Conservation (phyloP, 2,329 filamentous ascomycete genomes). For the Aspergillus pseudoterreus region DNA sequence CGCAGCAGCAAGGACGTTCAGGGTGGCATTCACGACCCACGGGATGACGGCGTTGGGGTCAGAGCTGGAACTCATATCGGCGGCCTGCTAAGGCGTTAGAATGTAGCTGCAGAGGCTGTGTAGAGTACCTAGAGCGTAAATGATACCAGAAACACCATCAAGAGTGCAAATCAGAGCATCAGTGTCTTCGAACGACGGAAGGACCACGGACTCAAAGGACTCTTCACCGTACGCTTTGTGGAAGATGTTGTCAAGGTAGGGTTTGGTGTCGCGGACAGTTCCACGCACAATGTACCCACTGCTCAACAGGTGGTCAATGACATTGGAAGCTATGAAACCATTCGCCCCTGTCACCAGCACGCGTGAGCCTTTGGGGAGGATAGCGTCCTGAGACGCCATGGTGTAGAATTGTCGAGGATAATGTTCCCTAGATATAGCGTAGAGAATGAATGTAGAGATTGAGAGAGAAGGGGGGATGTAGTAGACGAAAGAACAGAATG, state of each 20-base stretch:
- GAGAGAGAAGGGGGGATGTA: too few species aligned
- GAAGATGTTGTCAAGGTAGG: slow-evolving; percentile 31
- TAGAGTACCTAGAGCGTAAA: neutral
- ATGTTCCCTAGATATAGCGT: too few species aligned
- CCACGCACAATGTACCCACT: slow-evolving; percentile 43
- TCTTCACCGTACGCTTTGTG: slow-evolving; percentile 12
- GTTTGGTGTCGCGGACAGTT: slow-evolving; percentile 35
- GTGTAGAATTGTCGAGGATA: neutral
- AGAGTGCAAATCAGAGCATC: neutral
- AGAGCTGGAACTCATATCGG: slow-evolving; percentile 11
- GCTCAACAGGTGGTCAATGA: slow-evolving; percentile 37
- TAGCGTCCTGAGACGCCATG: neutral
- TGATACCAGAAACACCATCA: neutral
- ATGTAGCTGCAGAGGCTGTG: neutral
- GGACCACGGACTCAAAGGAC: neutral
- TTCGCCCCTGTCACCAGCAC: slow-evolving; percentile 46
- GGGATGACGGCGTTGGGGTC: slow-evolving; percentile 10
- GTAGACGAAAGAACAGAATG: too few species aligned
- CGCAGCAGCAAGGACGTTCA: slow-evolving; percentile 14
- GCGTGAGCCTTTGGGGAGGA: slow-evolving; percentile 12
- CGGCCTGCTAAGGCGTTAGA: neutral
- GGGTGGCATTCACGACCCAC: slow-evolving; percentile 2
- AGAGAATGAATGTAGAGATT: too few species aligned
- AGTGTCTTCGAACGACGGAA: neutral
- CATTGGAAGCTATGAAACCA: slow-evolving; percentile 43